Evolutionary conservation across 139 green algal genomes (phyloP), one percentile per base, ranked within the genome.

Genomic region (Chlorella sorokiniana): DNA sequence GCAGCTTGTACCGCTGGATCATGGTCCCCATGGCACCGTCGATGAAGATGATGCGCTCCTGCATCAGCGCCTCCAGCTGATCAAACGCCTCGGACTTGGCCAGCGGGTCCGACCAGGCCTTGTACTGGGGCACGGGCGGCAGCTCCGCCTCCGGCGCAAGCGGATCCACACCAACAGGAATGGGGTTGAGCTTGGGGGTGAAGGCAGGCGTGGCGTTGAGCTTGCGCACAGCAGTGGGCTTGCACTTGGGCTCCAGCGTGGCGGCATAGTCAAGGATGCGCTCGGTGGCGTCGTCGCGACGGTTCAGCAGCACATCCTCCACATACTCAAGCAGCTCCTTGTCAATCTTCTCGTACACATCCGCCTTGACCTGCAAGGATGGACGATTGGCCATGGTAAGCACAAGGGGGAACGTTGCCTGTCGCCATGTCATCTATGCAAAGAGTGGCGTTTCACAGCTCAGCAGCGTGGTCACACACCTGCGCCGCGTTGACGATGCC

Each of bases 241-340:
- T 68, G 35, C 52, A 37, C 51, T 69, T 79, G 52, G 72, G 33
- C 1, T 69, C 37, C 38, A 99, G 88, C 4, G 87, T 93, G 25
- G 88, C 93, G 5, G 96, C 95, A 78, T 93, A 98, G 88, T 97
- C 93, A 63, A 99, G 79, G 89, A 99, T 93, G 70, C 96, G 91
- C 92, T 99, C 96, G 0, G 96, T 99, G 9, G 96, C 91, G 72
- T 99, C 97, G 29, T 96, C 92, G 82, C 96, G 97, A 62, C 87
- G 90, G 88, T 99, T 99, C 9, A 99, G 91, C 81, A 99, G 90
- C 81, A 99, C 97, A 77, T 99, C 96, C 89, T 99, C 96, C 48
- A 99, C 93, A 83, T 94, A 95, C 69, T 93, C 88, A 37, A 99
- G 87, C 80, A 99, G 93, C 93, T 98, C 94, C 92, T 98, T 98